Conservation (phyloP, 805 yeast species). For the Ogataea dorogensis region DNA sequence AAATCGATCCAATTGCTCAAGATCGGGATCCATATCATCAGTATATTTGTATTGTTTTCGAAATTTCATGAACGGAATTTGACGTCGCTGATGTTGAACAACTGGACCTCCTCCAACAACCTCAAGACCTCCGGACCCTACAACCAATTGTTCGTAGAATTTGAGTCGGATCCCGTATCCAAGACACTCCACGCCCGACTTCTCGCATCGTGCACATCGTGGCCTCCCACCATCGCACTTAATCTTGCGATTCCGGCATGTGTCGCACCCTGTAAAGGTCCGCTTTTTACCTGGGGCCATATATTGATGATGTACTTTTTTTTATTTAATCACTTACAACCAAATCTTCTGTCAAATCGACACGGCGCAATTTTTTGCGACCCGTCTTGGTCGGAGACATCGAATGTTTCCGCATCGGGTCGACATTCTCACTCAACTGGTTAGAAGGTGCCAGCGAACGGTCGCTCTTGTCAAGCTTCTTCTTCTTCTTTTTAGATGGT, state of each 20-base stretch:
- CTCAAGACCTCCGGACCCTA: constrained; percentile 26
- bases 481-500: constrained; percentile 10
- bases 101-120: constrained; percentile 9
- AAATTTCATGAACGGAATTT: constrained; percentile 43
- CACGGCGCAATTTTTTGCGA: constrained; percentile 22
- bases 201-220: constrained; percentile 44
- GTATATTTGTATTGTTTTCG: constrained; percentile 40
- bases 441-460: constrained; percentile 5
- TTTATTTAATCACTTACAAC: constrained; percentile 17
- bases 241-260: constrained; percentile 52
- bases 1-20: constrained; percentile 28
- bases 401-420: constrained; percentile 14
- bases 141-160: constrained; percentile 43
- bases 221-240: constrained; percentile 52
- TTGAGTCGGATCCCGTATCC: constrained; percentile 51
- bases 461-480: constrained; percentile 7
- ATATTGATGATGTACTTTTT: not conserved
- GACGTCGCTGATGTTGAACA: constrained; percentile 39
- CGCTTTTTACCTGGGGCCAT: constrained; percentile 18
- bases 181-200: constrained; percentile 43
- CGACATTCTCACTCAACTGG: constrained; percentile 2
- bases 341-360: constrained; percentile 19
- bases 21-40: constrained; percentile 37
- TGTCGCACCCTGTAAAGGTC: constrained; percentile 53
- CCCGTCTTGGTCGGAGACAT: constrained; percentile 17